Evolutionary conservation across 768 basidiomycete genomes (phyloP), one percentile per base, ranked within the genome.

Genomic region (Strobilomyces confusus): DNA sequence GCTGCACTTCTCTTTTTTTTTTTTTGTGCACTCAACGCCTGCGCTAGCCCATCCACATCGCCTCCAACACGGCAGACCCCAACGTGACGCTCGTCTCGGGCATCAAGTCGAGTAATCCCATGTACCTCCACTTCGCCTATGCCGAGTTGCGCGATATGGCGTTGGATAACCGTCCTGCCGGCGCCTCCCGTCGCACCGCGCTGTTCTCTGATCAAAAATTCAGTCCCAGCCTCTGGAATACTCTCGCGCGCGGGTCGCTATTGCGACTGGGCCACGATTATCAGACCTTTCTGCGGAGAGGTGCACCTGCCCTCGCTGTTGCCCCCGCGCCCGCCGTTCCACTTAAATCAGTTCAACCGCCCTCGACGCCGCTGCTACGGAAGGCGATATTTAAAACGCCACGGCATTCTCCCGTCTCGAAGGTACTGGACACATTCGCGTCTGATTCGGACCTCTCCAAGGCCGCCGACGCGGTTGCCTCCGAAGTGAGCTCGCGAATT

Each of bases 141-240:
- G 69, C 77, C 0, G 89, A 91, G 56, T 74, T 92, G 37, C 68
- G 68, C 11, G 72, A 73, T 4, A 61, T 88, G 12, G 76, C 84
- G 0, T 64, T 69, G n/a, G 77, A 77, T 20, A 67, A 68, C 6
- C 72, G 75, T 5, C 43, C 76, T 3, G 59, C 71, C 2, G 77
- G 76, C 0, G 63, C 70, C 12, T 63, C 76, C 1, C 76, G 75
- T 32, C 77, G 86, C 12, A 75, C 76, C 0, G 75, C 79, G 0
- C 62, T 90, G 1, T 90, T 89, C 60, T 77, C 77, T 1, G 87
- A 90, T 58, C 83, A 86, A 61, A 86, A 85, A 58, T 80, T 80
- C 48, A 75, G 71, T 9, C 84, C 83, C 0, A 81, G 72, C 48
- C 68, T 88, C 9, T 92, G 90, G 89, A 73, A 72, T 19, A 74